A percentile compares a stretch with the other conserved stretches of the same genome.
These are phyloP conservation scores for Stagonosporopsis chrysanthemi DNA, from an alignment of 2,329 filamentous ascomycete species.

Conservation along the genomic window DNA sequence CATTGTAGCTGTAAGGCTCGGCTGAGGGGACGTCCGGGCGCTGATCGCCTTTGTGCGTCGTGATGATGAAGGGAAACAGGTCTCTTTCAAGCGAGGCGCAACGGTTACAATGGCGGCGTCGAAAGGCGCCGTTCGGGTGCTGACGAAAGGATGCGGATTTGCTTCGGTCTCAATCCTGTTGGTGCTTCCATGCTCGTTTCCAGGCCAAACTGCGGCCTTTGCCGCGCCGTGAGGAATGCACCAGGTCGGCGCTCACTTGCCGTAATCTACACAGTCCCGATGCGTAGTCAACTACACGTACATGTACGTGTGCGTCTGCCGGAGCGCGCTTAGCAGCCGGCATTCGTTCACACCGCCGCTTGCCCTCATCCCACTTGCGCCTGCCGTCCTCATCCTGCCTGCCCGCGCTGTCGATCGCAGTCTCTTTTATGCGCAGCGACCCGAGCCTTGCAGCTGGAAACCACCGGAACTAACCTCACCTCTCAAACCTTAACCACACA, in stretches of 20 bases:
- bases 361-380: constrained; percentile 18
- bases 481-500: constrained; percentile 20
- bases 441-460: constrained; percentile 10
- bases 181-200: constrained; percentile 7
- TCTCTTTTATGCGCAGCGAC: constrained; percentile 9
- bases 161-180: constrained; percentile 12
- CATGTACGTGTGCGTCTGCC: constrained; percentile 21
- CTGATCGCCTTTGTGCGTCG: constrained; percentile 10
- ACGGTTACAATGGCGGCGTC: constrained; percentile 6
- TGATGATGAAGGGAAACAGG: constrained; percentile 7
- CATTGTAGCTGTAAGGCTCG: constrained; percentile 1
- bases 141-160: constrained; percentile 6
- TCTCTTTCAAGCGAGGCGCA: constrained; percentile 10
- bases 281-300: constrained; percentile 17
- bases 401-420: constrained; percentile 16
- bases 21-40: constrained; percentile 10
- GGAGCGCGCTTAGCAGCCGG: constrained; percentile 20
- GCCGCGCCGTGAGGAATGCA: constrained; percentile 15
- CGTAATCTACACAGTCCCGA: constrained; percentile 9
- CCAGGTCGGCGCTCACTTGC: constrained; percentile 6
- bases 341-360: constrained; percentile 20
- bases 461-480: constrained; percentile 4
- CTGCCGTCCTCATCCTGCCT: constrained; percentile 14
- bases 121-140: not conserved
- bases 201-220: constrained; percentile 8